Conservation (phyloP, 257 asterid species). For the Anisodus acutangulus region DNA sequence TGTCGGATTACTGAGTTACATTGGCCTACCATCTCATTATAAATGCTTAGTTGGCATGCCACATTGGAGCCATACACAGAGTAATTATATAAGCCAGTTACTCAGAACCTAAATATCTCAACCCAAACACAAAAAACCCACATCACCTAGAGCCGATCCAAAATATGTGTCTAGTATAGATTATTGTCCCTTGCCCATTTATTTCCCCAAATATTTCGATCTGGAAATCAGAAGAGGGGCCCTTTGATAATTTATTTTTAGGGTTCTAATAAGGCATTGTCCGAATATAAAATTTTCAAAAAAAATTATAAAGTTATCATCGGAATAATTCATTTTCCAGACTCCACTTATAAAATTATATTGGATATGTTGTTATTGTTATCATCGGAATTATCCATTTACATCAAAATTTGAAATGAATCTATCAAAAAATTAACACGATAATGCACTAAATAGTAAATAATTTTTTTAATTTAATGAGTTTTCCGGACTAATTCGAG, state of each 20-base stretch:
- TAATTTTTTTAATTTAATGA: no score
- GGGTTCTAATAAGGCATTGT: background rate
- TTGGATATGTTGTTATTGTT: no score
- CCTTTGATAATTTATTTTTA: background rate
- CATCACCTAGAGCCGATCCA: conserved; percentile 1
- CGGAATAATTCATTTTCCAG: no score
- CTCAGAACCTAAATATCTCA: conserved; percentile 9
- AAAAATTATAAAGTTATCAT: background rate
- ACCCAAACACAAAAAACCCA: background rate
- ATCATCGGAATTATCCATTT: no score
- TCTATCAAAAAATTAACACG: no score
- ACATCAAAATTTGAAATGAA: no score
- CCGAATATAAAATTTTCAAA: background rate
- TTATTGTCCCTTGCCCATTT: background rate
- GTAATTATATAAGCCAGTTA: background rate
- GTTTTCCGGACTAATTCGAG: no score
- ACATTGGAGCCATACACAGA: background rate
- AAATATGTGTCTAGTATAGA: background rate
- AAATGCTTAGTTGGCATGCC: conserved; percentile 6
- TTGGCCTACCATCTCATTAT: background rate
- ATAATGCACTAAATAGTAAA: no score
- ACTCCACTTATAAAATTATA: no score
- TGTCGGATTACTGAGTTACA: background rate
- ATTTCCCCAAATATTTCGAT: background rate
- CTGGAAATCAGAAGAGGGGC: background rate